Base-by-base conservation (phyloP, 305 asterid genomes). In the Andrographis paniculata region DNA sequence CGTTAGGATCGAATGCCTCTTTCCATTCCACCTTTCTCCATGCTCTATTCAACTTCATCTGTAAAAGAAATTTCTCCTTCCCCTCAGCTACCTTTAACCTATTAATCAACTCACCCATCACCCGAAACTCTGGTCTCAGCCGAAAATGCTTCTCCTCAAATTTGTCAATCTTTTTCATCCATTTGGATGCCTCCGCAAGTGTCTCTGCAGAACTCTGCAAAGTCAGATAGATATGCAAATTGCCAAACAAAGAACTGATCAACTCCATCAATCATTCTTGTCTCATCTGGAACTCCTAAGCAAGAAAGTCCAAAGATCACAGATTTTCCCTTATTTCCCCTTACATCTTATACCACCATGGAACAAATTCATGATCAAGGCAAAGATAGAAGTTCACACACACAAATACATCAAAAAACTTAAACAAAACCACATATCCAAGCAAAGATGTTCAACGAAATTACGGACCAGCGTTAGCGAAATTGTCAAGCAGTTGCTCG, bases 1-100 rank as follows among this genome's bases (percentile, higher is more conserved):
- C 73, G 59, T 71, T 80, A 15, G 95, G 94, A 76, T 85, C 91
- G 65, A 72, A 82, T 27, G 82, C 80, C 46, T 85, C 91, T 63
- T 69, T 85, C 70, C 78, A 67, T 48, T 80, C 80, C 40, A 75
- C 83, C 80, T 82, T 49, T 67, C 84, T 72, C 66, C 78, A 22
- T 31, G 98, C 95, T 71, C 95, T 83, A 61, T 85, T 85, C 46
- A 85, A 20, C 77, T 89, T 89, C 73, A 74, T 71, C 66, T 89
- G 95, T 52, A 89, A 79, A 39, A 89, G 76, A 59, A 85, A 85
- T 56, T 69, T 85, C 6, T 89, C 98, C 68, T 85, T 82, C 37
- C 91, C 98, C 69, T 78, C 85, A 47, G 98, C 82, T 41, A 82
- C 93, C 75, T 71, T 79, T 68, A 89, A 59, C 72, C 84, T 73